Percentiles rank a stretch among this genome's conserved stretches.
Conservation (phyloP, 306 rosid species). For the Astragalus membranaceus region DNA sequence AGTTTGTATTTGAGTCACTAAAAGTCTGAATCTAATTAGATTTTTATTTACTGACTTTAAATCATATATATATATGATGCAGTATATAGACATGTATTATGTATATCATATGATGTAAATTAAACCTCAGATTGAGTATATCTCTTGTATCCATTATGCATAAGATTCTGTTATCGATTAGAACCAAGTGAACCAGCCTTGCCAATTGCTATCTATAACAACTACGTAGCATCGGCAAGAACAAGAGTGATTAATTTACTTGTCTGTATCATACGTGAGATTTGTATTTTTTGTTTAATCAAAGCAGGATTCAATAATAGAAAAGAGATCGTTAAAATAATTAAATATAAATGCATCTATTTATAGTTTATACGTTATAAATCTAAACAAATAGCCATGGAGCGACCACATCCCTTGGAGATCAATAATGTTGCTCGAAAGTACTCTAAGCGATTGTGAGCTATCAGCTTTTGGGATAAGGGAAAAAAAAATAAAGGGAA, state of each 20-base stretch:
- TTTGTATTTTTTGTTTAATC: too few relatives aligned
- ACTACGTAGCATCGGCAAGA: neutral
- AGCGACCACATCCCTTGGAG: too few relatives aligned
- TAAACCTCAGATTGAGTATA: neutral
- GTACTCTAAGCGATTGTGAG: too few relatives aligned
- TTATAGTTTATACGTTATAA: neutral
- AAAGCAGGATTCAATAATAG: too few relatives aligned
- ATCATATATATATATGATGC: too few relatives aligned
- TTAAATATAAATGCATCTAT: neutral
- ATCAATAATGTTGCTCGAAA: too few relatives aligned
- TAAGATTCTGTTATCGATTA: constrained; percentile 16
- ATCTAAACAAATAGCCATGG: too few relatives aligned
- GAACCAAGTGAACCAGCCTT: constrained; percentile 19
- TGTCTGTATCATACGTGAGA: neutral
- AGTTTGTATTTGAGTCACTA: neutral
- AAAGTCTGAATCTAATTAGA: neutral
- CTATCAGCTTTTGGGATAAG: too few relatives aligned
- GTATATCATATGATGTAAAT: neutral
- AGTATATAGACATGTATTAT: too few relatives aligned
- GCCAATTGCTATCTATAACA: neutral
- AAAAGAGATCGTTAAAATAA: too few relatives aligned
- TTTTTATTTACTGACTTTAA: neutral
- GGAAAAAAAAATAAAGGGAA: too few relatives aligned
- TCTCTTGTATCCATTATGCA: neutral
- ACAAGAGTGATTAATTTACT: constrained; percentile 10